These are phyloP conservation scores for Globisporangium okanoganense DNA, from an alignment of 352 stramenopile species.

Conservation along the genomic window DNA sequence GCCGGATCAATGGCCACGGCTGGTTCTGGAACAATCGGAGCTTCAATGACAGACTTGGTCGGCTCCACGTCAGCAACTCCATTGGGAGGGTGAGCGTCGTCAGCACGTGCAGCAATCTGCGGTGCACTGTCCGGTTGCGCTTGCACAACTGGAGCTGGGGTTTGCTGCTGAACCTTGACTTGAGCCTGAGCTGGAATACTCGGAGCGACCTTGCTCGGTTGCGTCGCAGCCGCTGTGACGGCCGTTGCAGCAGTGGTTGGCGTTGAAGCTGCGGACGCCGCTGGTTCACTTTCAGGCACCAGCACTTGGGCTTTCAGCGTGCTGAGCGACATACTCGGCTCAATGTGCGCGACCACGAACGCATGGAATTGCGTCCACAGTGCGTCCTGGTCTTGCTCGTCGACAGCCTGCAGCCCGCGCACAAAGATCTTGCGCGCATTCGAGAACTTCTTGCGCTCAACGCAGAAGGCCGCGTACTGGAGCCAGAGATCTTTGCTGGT, in stretches of 20 bases:
- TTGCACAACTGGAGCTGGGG: neutral
- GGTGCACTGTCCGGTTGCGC: neutral
- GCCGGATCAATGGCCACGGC: slow-evolving; percentile 28
- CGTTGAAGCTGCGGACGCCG: slow-evolving; percentile 5
- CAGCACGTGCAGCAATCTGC: neutral
- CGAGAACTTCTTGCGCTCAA: slow-evolving; percentile 69
- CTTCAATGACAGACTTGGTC: neutral
- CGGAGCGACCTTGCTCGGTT: neutral
- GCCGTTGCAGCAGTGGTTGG: slow-evolving; percentile 1
- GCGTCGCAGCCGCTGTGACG: neutral
- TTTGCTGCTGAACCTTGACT: neutral
- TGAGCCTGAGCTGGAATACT: neutral
- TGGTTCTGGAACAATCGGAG: neutral
- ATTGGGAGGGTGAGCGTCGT: neutral
- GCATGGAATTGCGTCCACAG: slow-evolving; percentile 59
- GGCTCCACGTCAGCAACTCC: slow-evolving; percentile 9
- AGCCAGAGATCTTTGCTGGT: slow-evolving; percentile 41
- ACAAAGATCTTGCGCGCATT: slow-evolving; percentile 78
- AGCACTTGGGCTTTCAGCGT: slow-evolving; percentile 55
- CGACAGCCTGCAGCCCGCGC: slow-evolving; percentile 41
- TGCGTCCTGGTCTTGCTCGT: slow-evolving; percentile 29
- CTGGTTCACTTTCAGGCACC: slow-evolving; percentile 31
- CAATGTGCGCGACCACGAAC: slow-evolving; percentile 60
- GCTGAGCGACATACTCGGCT: slow-evolving; percentile 44
- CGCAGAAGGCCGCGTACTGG: slow-evolving; percentile 68